Evolutionary conservation across 768 basidiomycete genomes (phyloP).

Genomic region (Suillus brevipes): DNA sequence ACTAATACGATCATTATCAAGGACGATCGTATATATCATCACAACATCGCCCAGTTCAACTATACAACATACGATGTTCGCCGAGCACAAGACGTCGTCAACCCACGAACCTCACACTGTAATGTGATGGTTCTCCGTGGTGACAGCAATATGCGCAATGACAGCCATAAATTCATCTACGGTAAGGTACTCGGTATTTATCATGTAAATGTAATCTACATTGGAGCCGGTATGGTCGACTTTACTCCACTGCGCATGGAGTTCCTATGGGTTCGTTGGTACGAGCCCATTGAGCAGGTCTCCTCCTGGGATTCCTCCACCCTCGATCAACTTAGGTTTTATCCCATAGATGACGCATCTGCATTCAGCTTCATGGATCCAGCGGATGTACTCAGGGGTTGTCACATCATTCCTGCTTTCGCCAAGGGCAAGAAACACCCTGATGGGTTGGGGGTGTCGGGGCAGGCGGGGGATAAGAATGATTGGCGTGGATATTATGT

Average conservation of each 20-base stretch:
- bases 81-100: no score
- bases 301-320: background rate
- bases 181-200: no score
- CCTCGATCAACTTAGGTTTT: conserved; percentile 4
- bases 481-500: conserved; percentile 1
- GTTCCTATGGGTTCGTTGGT: conserved; percentile 8
- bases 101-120: no score
- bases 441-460: background rate
- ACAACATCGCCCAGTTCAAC: no score
- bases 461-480: background rate
- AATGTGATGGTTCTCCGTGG: no score
- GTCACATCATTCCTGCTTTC: conserved; percentile 11
- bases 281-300: background rate
- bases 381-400: background rate
- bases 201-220: background rate
- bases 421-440: conserved; percentile 2
- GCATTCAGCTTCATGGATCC: conserved; percentile 12
- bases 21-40: no score
- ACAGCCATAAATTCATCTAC: no score
- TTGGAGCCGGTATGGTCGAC: background rate
- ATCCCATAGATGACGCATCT: background rate
- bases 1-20: background rate
- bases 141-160: no score
- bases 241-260: conserved; percentile 4
- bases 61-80: no score